Percentiles rank a stretch among this genome's conserved stretches.
These are phyloP conservation scores for Hypseocharis bilobata DNA, from an alignment of 441 rosid species.

Conservation along the genomic window DNA sequence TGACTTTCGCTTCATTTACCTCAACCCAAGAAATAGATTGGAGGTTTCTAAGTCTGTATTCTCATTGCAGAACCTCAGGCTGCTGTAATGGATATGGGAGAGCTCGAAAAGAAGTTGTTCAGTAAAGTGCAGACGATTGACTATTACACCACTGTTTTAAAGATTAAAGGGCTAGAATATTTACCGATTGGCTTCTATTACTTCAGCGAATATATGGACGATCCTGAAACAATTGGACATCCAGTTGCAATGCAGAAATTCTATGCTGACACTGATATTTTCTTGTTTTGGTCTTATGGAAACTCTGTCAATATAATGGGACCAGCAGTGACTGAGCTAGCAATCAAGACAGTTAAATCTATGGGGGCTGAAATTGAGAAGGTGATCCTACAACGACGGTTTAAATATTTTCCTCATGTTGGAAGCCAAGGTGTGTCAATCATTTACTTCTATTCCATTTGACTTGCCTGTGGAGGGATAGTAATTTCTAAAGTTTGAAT, in stretches of 20 bases:
- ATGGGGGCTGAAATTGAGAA: slow-evolving; percentile 49
- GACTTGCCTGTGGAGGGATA: slow-evolving; percentile 9
- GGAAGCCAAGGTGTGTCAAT: slow-evolving; percentile 42
- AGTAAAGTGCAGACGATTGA: slow-evolving; percentile 56
- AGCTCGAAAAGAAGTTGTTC: slow-evolving; percentile 47
- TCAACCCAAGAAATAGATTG: background rate
- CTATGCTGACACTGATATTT: slow-evolving; percentile 50
- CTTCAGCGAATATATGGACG: slow-evolving; percentile 56
- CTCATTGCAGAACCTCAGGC: slow-evolving; percentile 36
- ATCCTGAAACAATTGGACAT: slow-evolving; percentile 52
- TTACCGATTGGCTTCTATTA: slow-evolving; percentile 57
- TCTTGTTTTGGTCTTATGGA: slow-evolving; percentile 67
- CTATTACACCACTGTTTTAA: slow-evolving; percentile 54
- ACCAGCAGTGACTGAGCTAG: slow-evolving; percentile 37
- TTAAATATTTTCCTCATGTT: slow-evolving; percentile 65
- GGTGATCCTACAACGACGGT: slow-evolving; percentile 48
- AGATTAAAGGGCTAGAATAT: slow-evolving; percentile 48
- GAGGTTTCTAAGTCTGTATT: slow-evolving; percentile 14
- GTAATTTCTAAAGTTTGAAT: slow-evolving; percentile 14
- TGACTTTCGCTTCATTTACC: too few relatives aligned
- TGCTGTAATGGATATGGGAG: slow-evolving; percentile 39
- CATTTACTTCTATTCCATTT: slow-evolving; percentile 10
- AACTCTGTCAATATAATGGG: slow-evolving; percentile 41
- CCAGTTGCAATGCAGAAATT: slow-evolving; percentile 73
- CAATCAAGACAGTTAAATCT: slow-evolving; percentile 30